A percentile compares a stretch with the other conserved stretches of the same genome.
phyloP scores from a whole-genome alignment of 306 rosid genomes.

The Vachellia pachyceras region DNA sequence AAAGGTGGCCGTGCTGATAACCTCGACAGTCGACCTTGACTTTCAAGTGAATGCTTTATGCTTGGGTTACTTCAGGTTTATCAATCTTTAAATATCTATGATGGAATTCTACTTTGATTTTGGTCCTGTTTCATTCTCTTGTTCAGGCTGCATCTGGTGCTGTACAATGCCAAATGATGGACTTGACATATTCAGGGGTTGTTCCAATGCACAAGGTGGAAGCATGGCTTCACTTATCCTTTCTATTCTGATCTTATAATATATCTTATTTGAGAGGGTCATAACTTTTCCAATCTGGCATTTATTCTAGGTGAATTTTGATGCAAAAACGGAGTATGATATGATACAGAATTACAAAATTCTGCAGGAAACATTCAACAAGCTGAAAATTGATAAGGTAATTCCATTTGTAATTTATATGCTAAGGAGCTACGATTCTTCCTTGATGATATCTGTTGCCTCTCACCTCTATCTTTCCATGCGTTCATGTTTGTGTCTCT shows the following conservation, averaged over 20 bases:
- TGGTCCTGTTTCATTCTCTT: conserved; percentile 21
- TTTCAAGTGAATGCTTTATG: not conserved
- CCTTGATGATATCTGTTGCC: conserved; percentile 2
- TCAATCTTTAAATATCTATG: conserved; percentile 9
- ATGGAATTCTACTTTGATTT: conserved; percentile 21
- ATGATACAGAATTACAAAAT: conserved; percentile 96
- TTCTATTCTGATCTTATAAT: conserved; percentile 13
- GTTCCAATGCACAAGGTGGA: conserved; percentile 98
- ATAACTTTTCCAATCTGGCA: conserved; percentile 19
- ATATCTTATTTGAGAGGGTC: not conserved
- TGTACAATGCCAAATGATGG: conserved; percentile 97
- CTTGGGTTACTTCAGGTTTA: not conserved
- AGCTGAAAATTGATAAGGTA: conserved; percentile 91
- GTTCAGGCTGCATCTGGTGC: conserved; percentile 96
- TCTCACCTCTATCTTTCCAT: not conserved
- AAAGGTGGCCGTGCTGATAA: not conserved
- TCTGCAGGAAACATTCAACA: conserved; percentile 90
- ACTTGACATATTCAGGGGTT: conserved; percentile 87
- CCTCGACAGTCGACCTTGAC: not conserved
- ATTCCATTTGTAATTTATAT: not conserved
- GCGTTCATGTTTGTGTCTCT: not conserved
- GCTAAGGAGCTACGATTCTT: not conserved
- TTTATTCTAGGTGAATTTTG: conserved; percentile 78
- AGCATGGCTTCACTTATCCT: conserved; percentile 28
- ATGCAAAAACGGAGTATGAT: conserved; percentile 91